A percentile compares a stretch with the other conserved stretches of the same genome.
Evolutionary conservation across 106 monocot species (phyloP).

Genomic region (Vanilla planifolia): DNA sequence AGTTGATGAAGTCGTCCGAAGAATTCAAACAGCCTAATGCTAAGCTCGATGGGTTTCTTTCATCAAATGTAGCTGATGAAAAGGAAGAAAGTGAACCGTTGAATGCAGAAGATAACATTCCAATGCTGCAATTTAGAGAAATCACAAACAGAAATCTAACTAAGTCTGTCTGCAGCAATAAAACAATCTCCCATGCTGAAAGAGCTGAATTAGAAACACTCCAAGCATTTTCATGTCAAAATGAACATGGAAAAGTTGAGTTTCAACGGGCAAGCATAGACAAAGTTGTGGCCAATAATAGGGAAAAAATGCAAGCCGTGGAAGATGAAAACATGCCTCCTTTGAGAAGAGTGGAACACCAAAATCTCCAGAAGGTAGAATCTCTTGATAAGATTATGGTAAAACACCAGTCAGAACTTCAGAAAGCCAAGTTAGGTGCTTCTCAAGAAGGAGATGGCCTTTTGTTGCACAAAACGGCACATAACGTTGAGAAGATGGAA

Average conservation of each 20-base stretch:
- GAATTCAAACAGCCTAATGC: neutral
- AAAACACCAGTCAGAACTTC: constrained; percentile 24
- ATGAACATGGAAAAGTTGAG: constrained; percentile 13
- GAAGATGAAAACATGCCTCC: neutral
- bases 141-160: constrained; percentile 5
- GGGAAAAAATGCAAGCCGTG: constrained; percentile 41
- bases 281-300: constrained; percentile 54
- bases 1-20: neutral
- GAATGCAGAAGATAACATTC: constrained; percentile 1
- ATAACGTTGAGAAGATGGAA: constrained; percentile 17
- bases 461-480: constrained; percentile 4
- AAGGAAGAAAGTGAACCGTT: neutral
- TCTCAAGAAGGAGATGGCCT: neutral
- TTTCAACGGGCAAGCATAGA: constrained; percentile 28
- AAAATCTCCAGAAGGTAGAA: constrained; percentile 15
- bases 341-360: constrained; percentile 12
- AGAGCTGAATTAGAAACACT: constrained; percentile 43
- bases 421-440: constrained; percentile 36
- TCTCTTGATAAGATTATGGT: constrained; percentile 5
- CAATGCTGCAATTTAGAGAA: neutral
- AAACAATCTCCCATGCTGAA: constrained; percentile 29
- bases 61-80: neutral
- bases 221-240: constrained; percentile 31
- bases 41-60: neutral
- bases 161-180: neutral